Base-by-base conservation (phyloP, 192 early-diverging fungal species). In the Linnemannia exigua region DNA sequence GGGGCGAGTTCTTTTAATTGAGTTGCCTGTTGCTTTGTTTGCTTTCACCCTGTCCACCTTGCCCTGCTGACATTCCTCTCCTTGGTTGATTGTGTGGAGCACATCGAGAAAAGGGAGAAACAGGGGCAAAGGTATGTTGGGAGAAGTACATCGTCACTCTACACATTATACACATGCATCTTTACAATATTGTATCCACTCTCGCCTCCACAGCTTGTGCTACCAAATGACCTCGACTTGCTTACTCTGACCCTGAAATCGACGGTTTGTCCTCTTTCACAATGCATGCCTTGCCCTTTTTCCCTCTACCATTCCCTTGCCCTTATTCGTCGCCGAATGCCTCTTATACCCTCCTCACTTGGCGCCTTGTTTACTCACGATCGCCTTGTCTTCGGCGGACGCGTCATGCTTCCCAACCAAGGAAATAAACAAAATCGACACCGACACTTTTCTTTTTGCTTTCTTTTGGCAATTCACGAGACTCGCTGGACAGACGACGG, bases 31-130 rank as follows among this genome's bases (percentile, higher is more conserved):
- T 61, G 58, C 25, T 28, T 31, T 1, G 7, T 61, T 61, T 25
- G 25, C 58, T 3, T 33, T 31, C 7, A 54, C 12, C 58, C 9
- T 9, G 41, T 9, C 9, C 3, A 44, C 41, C 41, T 44, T 44
- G 41, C 41, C 58, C 58, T 31, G 58, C 58, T 63, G 58, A 63
- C 58, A 63, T 63, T 63, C 58, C 58, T 63, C 28, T 63, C 58
- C 28, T 15, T 63, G 20, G 22, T 54, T 6, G 9, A 25, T 54
- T 63, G 3, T 15, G 2, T 31, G n/a, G 7, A 22, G 54, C 4
- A 3, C 58, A 63, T n/a, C 9, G 58, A 8, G 31, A 63, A 31
- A 58, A 7, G n/a, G n/a, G 20, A 58, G 54, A 58, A 58, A 58
- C n/a, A 58, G 54, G 54, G 54, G 54, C 54, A 31, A 54, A 25